Base-by-base conservation (phyloP, 2,329 filamentous ascomycete species). In the Colletotrichum agaves region DNA sequence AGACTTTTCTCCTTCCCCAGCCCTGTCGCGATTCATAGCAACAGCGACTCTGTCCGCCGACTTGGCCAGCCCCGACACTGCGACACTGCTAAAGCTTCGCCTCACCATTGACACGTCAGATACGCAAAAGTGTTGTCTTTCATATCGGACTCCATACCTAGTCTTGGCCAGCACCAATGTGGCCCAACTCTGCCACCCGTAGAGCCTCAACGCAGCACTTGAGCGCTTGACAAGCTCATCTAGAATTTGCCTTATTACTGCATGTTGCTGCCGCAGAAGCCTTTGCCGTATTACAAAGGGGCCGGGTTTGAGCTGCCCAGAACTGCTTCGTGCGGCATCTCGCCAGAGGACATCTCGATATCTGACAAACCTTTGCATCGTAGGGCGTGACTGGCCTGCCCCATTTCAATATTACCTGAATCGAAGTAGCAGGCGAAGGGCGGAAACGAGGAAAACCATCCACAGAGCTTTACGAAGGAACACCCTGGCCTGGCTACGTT, bases 71-170 rank as follows among this genome's bases (percentile, higher is more conserved):
- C 49, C 23, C 62, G 59, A 39, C 33, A 64, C 37, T 71, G 46
- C 46, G 13, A 60, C 63, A 62, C 37, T 70, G 50, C n/a, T 53
- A 61, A 65, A 64, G 41, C 65, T 70, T 68, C 64, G 60, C 65
- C 64, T 64, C 31, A 37, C 60, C 17, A 59, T 44, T 44, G 50
- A 27, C 52, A 23, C 41, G 61, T 59, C 61, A 64, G 39, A 39
- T n/a, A 19, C 15, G 27, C 46, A 49, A 11, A 11, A 49, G 21
- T 49, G 13, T 33, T 53, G 50, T n/a, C 33, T 19, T 50, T 47
- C 8, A 27, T 12, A 33, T 65, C 57, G 47, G 57, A 53, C n/a
- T 59, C 53, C 47, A 61, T 33, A n/a, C n/a, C n/a, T n/a, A 41
- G 47, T 65, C 57, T 65, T 61, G 57, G 57, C 63, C 33, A 33